Conservation (phyloP, 2,329 filamentous ascomycete species). For the Helminthosporium solani region DNA sequence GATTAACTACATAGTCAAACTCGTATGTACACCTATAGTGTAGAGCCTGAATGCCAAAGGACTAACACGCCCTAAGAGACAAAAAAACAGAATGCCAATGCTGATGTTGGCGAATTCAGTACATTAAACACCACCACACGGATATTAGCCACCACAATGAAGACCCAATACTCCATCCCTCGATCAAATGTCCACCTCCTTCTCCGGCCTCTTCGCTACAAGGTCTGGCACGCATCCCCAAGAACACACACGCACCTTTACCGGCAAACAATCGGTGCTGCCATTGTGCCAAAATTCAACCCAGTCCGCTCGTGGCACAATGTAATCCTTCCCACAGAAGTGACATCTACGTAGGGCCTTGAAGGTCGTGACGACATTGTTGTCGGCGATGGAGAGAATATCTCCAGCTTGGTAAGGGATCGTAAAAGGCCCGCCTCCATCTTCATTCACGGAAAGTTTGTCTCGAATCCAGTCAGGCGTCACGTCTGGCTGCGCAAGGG, state of each 20-base stretch:
- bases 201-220: constrained; percentile 15
- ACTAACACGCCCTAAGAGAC: too few relatives aligned
- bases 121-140: too few relatives aligned
- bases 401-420: background rate
- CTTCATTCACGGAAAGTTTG: background rate
- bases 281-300: constrained; percentile 30
- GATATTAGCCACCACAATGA: background rate
- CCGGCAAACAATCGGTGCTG: constrained; percentile 15
- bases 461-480: background rate
- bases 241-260: constrained; percentile 32
- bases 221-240: constrained; percentile 33
- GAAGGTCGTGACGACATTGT: background rate
- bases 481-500: background rate
- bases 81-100: too few relatives aligned
- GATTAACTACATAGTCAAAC: too few relatives aligned
- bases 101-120: too few relatives aligned
- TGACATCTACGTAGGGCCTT: constrained; percentile 25
- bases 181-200: background rate
- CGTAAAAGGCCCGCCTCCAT: background rate
- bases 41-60: too few relatives aligned
- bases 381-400: background rate
- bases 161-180: background rate
- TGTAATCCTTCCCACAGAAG: constrained; percentile 26
- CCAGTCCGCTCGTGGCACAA: constrained; percentile 34
- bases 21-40: too few relatives aligned